Evolutionary conservation across 1,139 yeast species (phyloP).

Genomic region (Geotrichum australiense): DNA sequence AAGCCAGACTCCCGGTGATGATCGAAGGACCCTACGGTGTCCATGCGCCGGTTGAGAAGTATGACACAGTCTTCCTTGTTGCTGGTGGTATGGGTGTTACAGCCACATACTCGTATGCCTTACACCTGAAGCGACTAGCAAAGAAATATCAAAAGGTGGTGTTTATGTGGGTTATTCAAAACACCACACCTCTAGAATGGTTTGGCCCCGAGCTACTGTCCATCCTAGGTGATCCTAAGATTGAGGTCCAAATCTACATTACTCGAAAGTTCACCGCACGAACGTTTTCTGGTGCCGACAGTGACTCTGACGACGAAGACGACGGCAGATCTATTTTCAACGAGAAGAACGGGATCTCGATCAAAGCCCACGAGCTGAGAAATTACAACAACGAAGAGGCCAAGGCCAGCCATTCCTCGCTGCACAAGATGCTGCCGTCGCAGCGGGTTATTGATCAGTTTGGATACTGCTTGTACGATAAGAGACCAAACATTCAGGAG

Average conservation of each 20-base stretch:
- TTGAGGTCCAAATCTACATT: slow-evolving; percentile 20
- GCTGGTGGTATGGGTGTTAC: slow-evolving; percentile 71
- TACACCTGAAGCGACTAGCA: slow-evolving; percentile 13
- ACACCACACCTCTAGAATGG: slow-evolving; percentile 42
- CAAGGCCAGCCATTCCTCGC: not conserved
- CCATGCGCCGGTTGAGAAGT: slow-evolving; percentile 43
- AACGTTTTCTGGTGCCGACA: slow-evolving; percentile 6
- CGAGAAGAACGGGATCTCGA: slow-evolving; percentile 3
- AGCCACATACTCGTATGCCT: slow-evolving; percentile 34
- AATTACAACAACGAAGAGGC: not conserved
- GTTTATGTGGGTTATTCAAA: slow-evolving; percentile 48
- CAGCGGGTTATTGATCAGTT: slow-evolving; percentile 10
- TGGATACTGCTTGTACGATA: slow-evolving; percentile 11
- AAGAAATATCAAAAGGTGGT: slow-evolving; percentile 32
- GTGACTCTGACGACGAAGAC: slow-evolving; percentile 8
- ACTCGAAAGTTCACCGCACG: slow-evolving; percentile 15
- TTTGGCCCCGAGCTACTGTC: slow-evolving; percentile 31
- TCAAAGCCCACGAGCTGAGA: not conserved
- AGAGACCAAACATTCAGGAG: slow-evolving; percentile 14
- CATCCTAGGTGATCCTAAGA: slow-evolving; percentile 9
- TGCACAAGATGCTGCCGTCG: slow-evolving; percentile 11
- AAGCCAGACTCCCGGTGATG: slow-evolving; percentile 32
- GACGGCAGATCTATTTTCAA: not conserved
- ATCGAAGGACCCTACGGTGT: slow-evolving; percentile 59
- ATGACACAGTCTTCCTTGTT: slow-evolving; percentile 44